Evolutionary conservation across 805 yeast species (phyloP).

Genomic region (Cyberlindnera lachancei): DNA sequence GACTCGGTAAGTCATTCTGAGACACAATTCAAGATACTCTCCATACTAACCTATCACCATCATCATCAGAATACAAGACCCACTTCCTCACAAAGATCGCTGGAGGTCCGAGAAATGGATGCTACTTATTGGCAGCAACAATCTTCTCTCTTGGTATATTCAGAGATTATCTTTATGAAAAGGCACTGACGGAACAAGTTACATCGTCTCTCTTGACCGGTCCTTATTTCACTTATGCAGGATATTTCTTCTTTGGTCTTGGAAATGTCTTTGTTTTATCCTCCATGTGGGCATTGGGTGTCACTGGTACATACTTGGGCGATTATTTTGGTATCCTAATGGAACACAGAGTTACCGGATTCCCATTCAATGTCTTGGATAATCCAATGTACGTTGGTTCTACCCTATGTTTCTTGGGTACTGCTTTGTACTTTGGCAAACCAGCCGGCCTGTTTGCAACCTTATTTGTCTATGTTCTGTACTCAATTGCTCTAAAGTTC

Average conservation of each 20-base stretch:
- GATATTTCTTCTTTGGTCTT: slow-evolving; percentile 44
- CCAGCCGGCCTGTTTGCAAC: slow-evolving; percentile 82
- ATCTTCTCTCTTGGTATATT: slow-evolving; percentile 81
- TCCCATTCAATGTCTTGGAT: slow-evolving; percentile 86
- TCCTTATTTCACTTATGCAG: slow-evolving; percentile 39
- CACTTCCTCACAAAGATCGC: slow-evolving; percentile 68
- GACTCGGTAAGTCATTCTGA: slow-evolving; percentile 38
- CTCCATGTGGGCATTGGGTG: slow-evolving; percentile 89
- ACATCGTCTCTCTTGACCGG: slow-evolving; percentile 46
- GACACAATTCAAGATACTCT: no score
- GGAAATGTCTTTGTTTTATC: slow-evolving; percentile 79
- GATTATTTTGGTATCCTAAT: slow-evolving; percentile 96
- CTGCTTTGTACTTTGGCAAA: slow-evolving; percentile 81
- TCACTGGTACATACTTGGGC: slow-evolving; percentile 94
- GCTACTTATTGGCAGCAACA: slow-evolving; percentile 74
- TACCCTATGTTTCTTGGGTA: slow-evolving; percentile 80
- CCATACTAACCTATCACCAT: no score
- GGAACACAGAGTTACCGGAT: slow-evolving; percentile 81
- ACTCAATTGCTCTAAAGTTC: slow-evolving; percentile 71
- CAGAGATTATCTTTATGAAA: slow-evolving; percentile 69
- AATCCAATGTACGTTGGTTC: slow-evolving; percentile 98
- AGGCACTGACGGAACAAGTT: slow-evolving; percentile 68
- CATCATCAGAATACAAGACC: slow-evolving; percentile 65
- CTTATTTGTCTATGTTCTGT: slow-evolving; percentile 70
- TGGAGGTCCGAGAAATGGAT: slow-evolving; percentile 66